These are phyloP conservation scores for Daldinia childiae DNA, from an alignment of 495 filamentous ascomycete species.

Conservation along the genomic window DNA sequence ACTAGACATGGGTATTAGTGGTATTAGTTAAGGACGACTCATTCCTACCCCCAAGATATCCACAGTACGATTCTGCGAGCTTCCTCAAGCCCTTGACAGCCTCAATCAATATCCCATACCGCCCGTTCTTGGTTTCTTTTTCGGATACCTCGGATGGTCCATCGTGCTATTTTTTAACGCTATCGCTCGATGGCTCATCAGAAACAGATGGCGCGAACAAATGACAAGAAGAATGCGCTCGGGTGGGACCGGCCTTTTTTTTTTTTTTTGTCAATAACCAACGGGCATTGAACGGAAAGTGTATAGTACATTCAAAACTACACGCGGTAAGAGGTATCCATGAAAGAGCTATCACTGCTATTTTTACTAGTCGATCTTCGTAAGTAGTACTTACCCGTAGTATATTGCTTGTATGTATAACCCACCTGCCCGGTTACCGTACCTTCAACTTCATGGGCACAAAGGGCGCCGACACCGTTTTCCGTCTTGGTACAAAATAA, in stretches of 20 bases:
- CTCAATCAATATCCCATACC: conserved; percentile 24
- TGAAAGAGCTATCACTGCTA: background rate
- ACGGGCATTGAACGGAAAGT: background rate
- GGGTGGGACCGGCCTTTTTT: conserved; percentile 30
- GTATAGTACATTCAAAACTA: background rate
- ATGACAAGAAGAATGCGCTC: conserved; percentile 18
- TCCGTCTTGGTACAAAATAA: conserved; percentile 21
- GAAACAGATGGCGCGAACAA: conserved; percentile 38
- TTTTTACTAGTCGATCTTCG: background rate
- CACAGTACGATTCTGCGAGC: conserved; percentile 7
- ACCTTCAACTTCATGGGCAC: conserved; percentile 15
- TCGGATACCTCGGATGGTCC: conserved; percentile 41
- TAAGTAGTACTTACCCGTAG: background rate
- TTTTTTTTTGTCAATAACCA: conserved; percentile 7
- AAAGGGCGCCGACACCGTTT: conserved; percentile 16
- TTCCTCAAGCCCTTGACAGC: conserved; percentile 2
- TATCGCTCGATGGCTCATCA: conserved; percentile 35
- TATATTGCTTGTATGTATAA: background rate
- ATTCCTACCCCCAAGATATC: conserved; percentile 19
- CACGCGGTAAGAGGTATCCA: background rate
- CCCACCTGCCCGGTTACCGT: background rate
- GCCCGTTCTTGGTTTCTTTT: conserved; percentile 25
- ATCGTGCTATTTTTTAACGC: conserved; percentile 40
- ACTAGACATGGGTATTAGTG: background rate
- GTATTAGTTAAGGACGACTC: background rate